phyloP scores from a whole-genome alignment of 202 grass and related monocot genomes.

The Setaria italica region DNA sequence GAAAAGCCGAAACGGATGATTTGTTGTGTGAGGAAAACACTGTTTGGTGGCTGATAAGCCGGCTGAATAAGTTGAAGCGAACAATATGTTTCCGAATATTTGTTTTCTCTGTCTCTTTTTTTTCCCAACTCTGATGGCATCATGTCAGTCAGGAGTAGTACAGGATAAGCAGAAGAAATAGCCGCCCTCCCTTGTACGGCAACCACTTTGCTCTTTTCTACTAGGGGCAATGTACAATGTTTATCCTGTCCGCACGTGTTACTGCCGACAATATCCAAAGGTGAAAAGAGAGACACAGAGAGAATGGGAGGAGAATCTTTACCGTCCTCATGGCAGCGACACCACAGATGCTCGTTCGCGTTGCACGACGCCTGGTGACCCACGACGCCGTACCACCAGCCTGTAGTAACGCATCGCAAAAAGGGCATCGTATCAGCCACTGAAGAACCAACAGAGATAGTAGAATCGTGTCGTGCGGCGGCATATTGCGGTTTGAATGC shows the following conservation, averaged over 20 bases:
- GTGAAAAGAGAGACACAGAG: neutral
- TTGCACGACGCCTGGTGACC: constrained; percentile 83
- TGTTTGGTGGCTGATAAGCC: too few relatives aligned
- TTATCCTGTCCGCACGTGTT: constrained; percentile 32
- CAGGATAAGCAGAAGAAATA: constrained; percentile 9
- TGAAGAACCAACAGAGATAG: neutral
- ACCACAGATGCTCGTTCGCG: constrained; percentile 70
- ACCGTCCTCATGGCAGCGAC: constrained; percentile 84
- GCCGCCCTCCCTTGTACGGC: neutral
- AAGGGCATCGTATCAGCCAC: constrained; percentile 2
- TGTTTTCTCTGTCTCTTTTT: neutral
- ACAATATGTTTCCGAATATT: constrained; percentile 33
- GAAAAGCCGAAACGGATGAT: too few relatives aligned
- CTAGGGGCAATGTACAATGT: neutral
- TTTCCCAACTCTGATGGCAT: neutral
- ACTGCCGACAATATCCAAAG: constrained; percentile 31
- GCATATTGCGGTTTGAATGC: neutral
- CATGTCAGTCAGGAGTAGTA: neutral
- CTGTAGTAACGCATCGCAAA: constrained; percentile 50
- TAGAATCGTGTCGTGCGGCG: neutral
- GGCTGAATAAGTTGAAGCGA: too few relatives aligned
- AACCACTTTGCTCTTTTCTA: neutral
- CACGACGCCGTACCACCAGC: constrained; percentile 95
- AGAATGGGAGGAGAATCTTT: constrained; percentile 14
- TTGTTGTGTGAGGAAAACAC: too few relatives aligned